Evolutionary conservation across 83 land plant genomes (phyloP).

Genomic region (Larix sibirica): DNA sequence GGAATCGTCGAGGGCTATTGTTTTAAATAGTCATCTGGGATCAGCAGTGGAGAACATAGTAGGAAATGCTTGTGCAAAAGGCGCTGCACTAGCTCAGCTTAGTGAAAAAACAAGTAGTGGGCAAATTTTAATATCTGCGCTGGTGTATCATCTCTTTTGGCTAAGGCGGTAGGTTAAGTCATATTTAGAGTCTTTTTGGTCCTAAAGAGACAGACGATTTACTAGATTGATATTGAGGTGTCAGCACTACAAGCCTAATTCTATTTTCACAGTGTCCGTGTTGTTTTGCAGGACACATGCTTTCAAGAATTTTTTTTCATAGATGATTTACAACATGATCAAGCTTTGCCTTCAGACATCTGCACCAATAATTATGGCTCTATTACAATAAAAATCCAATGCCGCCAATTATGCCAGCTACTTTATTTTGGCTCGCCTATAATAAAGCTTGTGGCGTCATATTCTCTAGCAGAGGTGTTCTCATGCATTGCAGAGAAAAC

Average conservation of each 20-base stretch:
- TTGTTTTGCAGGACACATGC: constrained; percentile 31
- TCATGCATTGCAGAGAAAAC: constrained; percentile 34
- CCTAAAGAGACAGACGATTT: background rate
- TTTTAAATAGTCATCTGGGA: constrained; percentile 28
- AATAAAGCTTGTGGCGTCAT: constrained; percentile 51
- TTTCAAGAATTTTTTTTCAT: constrained; percentile 23
- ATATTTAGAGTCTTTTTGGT: background rate
- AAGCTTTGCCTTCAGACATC: constrained; percentile 16
- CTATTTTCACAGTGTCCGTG: constrained; percentile 29
- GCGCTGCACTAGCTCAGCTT: constrained; percentile 38
- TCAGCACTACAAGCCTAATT: background rate
- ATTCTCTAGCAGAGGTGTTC: constrained; percentile 45
- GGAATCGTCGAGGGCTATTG: constrained; percentile 50
- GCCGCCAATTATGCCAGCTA: constrained; percentile 57
- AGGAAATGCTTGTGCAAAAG: constrained; percentile 40
- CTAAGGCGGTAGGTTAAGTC: constrained; percentile 39
- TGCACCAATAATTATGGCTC: background rate
- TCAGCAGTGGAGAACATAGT: constrained; percentile 23
- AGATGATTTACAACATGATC: background rate
- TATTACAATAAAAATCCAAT: constrained; percentile 26
- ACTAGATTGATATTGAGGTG: background rate
- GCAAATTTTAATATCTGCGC: constrained; percentile 28
- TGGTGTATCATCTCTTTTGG: constrained; percentile 42
- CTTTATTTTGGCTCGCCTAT: constrained; percentile 50
- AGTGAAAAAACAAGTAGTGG: constrained; percentile 39